Base-by-base conservation (phyloP, 768 basidiomycete genomes). In the Suillus decipiens region DNA sequence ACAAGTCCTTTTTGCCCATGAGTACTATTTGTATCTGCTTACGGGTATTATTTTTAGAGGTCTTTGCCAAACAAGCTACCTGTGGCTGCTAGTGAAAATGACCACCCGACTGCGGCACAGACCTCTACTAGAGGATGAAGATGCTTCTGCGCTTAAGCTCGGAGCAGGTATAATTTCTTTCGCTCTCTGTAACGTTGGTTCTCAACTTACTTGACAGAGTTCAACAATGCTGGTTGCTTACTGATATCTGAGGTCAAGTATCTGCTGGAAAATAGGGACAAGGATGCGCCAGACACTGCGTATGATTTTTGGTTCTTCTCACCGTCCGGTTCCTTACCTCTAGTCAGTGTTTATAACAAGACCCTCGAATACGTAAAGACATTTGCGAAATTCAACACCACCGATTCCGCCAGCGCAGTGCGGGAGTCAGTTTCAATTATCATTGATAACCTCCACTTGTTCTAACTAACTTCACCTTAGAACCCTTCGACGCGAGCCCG, bases 191-290 rank as follows among this genome's bases (percentile, higher is more conserved):
- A 48, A 24, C 12, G 0, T 24, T 24, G 1, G 15, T 12, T 41
- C 28, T 39, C 33, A 60, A 19, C 34, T 5, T 41, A 60, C 37
- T 60, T 45, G 34, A 17, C 66, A 93, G 94, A 93, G 72, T 96
- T 96, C 79, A 93, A 93, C 79, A 93, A 94, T 66, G 91, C 91
- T 6, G 93, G 92, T 81, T 94, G 92, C 75, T 75, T 96, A 71
- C 83, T 95, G 69, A 94, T 96, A 64, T 94, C 93, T 1, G 95
- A 96, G 72, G 95, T 96, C 73, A 93, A 93, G 72, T 92, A 95
- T 73, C 79, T 96, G 55, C 80, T 96, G 34, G 92, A 94, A 76
- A 90, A 92, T 79, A 80, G 92, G 68, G 89, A 93, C 76, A 91
- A 93, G 75, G 90, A 92, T 70, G 90, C 90, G 2, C 93, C 93